phyloP scores from a whole-genome alignment of 768 basidiomycete species.

The Astraeus odoratus region DNA sequence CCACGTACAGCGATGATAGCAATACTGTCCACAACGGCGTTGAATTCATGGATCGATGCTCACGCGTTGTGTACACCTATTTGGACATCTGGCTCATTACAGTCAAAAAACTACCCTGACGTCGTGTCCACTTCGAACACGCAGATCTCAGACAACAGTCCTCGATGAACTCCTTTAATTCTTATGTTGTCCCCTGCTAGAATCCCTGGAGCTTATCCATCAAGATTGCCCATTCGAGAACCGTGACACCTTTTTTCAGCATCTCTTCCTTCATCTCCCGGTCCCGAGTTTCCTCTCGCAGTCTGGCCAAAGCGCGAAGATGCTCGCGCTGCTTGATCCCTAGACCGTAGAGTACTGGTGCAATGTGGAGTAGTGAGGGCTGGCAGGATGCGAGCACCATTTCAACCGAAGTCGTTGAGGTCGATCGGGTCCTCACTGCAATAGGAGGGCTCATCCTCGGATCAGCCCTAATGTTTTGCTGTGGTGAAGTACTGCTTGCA shows the following conservation, averaged over 20 bases:
- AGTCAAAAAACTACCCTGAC: no score
- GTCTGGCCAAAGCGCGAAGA: conserved; percentile 50
- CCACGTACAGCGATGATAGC: no score
- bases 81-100: no score
- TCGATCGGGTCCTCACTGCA: conserved; percentile 22
- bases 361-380: conserved; percentile 59
- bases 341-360: conserved; percentile 46
- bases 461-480: conserved; percentile 8
- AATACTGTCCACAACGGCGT: no score
- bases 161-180: no score
- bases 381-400: conserved; percentile 52
- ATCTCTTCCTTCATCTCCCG: conserved; percentile 66
- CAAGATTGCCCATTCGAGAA: conserved; percentile 76
- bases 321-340: conserved; percentile 58
- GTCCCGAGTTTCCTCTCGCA: conserved; percentile 62
- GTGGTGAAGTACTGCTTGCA: conserved; percentile 17
- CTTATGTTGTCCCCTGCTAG: conserved; percentile 7
- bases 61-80: neutral
- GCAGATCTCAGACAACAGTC: no score
- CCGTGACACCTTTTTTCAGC: conserved; percentile 57
- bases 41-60: neutral
- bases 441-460: conserved; percentile 8
- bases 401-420: conserved; percentile 40
- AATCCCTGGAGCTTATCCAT: conserved; percentile 51
- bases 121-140: no score